A percentile compares a stretch with the other conserved stretches of the same genome.
Evolutionary conservation across 2,329 filamentous ascomycete species (phyloP).

Genomic region (Stagonosporopsis rhizophila): DNA sequence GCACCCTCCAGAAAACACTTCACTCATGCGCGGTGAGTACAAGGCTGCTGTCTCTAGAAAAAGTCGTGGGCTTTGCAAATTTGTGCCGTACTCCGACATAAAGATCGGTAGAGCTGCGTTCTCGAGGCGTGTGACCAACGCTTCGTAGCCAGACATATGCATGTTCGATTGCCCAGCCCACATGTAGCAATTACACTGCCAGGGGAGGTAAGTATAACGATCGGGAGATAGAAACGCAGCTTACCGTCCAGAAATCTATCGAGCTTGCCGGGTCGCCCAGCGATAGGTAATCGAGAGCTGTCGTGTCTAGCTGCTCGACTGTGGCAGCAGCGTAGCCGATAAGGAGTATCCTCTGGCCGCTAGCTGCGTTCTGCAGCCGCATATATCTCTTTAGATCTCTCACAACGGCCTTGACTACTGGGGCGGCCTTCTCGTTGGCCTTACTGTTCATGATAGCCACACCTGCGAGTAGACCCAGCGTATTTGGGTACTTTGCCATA

Average conservation of each 20-base stretch:
- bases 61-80: neutral
- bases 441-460: slow-evolving; percentile 2
- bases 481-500: slow-evolving; percentile 19
- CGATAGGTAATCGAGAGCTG: slow-evolving; percentile 10
- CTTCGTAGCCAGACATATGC: slow-evolving; percentile 10
- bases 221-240: neutral
- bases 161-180: slow-evolving; percentile 11
- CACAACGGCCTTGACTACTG: slow-evolving; percentile 17
- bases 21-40: slow-evolving; percentile 17
- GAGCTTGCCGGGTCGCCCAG: slow-evolving; percentile 7
- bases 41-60: slow-evolving; percentile 20
- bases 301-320: slow-evolving; percentile 2
- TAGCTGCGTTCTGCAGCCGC: slow-evolving; percentile 6
- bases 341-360: slow-evolving; percentile 8
- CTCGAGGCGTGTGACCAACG: neutral
- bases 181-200: slow-evolving; percentile 11
- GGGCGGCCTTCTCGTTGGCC: neutral
- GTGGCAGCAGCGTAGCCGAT: slow-evolving; percentile 14
- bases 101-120: slow-evolving; percentile 12
- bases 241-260: slow-evolving; percentile 20
- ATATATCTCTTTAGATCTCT: slow-evolving; percentile 21
- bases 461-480: slow-evolving; percentile 14
- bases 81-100: slow-evolving; percentile 21
- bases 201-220: neutral
- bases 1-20: slow-evolving; percentile 22